Evolutionary conservation across 2,329 filamentous ascomycete genomes (phyloP), one percentile per base, ranked within the genome.

Genomic region (Pochonia chlamydosporia): DNA sequence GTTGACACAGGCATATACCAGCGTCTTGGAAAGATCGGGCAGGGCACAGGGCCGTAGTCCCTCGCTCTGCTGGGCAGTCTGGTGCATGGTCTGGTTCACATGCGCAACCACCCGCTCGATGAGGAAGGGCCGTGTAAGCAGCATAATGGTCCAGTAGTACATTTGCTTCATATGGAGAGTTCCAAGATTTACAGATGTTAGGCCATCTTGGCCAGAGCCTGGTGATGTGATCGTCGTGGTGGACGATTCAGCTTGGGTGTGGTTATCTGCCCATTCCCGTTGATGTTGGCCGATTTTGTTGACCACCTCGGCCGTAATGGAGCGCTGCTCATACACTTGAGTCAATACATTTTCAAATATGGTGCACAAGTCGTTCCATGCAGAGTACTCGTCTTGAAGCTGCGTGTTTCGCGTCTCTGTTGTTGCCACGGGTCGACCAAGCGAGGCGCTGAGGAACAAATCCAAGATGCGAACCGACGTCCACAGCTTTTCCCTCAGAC

Each of bases 91-190:
- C 33, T 36, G 33, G 5, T 18, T 7, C 3, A 36, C n/a, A 9
- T 55, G 52, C 31, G 41, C 43, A 3, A 54, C 52, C 13, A 63
- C 54, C n/a, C 43, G 48, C 13, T 63, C 54, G 20, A 62, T 50
- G 2, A 65, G 53, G 37, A 60, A 64, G 1, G 62, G 63, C 20
- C 58, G 50, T 2, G 62, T 59, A 5, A 63, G 46, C 1, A 65
- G 56, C 51, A 65, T 62, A 23, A 65, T 62, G 14, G 59, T 57
- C 58, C 59, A 63, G 49, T 65, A 65, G 45, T 63, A 63, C 1
- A 58, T 60, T 16, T 59, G 54, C 30, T 61, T 61, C 13, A 65
- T 44, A 21, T 65, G 48, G 24, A 49, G 5, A 14, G 11, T 14
- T 5, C 41, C 25, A 25, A 33, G 21, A 20, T 43, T 33, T n/a